Evolutionary conservation across 176 grass and related monocot species (phyloP).

Genomic region (barley (Hordeum vulgare)): DNA sequence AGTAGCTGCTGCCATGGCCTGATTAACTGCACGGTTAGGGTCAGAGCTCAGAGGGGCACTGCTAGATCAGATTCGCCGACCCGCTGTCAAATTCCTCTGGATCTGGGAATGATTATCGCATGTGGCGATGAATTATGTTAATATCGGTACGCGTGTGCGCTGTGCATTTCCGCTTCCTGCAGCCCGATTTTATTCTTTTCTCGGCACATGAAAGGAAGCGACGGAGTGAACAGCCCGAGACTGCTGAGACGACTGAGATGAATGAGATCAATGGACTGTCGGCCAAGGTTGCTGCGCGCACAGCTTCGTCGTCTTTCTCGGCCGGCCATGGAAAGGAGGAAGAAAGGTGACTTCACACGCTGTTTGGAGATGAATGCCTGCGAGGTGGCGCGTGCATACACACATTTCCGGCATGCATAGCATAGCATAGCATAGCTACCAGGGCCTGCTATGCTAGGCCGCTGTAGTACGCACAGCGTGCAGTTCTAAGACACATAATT

Average conservation of each 20-base stretch:
- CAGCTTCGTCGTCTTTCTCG: neutral
- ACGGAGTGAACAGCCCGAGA: slow-evolving; percentile 9
- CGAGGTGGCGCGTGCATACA: neutral
- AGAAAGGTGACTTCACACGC: slow-evolving; percentile 18
- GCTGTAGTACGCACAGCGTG: slow-evolving; percentile 4
- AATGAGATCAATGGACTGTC: neutral
- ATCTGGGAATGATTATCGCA: slow-evolving; percentile 52
- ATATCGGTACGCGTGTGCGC: neutral
- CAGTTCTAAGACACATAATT: slow-evolving; percentile 40
- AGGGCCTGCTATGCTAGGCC: neutral
- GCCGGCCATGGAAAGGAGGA: slow-evolving; percentile 24
- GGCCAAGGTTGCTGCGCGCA: slow-evolving; percentile 1
- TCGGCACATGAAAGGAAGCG: slow-evolving; percentile 7
- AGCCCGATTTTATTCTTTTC: neutral
- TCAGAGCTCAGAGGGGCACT: neutral
- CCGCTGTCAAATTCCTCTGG: slow-evolving; percentile 45
- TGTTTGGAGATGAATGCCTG: neutral
- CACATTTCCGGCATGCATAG: slow-evolving; percentile 15
- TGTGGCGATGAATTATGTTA: slow-evolving; percentile 40
- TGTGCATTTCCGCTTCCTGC: neutral
- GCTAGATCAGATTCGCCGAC: neutral
- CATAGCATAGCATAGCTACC: slow-evolving; percentile 13
- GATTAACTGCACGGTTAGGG: neutral
- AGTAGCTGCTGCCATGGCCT: neutral
- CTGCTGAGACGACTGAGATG: neutral